phyloP scores from a whole-genome alignment of 1,284 basidiomycete genomes.

The Naganishia cerealis region DNA sequence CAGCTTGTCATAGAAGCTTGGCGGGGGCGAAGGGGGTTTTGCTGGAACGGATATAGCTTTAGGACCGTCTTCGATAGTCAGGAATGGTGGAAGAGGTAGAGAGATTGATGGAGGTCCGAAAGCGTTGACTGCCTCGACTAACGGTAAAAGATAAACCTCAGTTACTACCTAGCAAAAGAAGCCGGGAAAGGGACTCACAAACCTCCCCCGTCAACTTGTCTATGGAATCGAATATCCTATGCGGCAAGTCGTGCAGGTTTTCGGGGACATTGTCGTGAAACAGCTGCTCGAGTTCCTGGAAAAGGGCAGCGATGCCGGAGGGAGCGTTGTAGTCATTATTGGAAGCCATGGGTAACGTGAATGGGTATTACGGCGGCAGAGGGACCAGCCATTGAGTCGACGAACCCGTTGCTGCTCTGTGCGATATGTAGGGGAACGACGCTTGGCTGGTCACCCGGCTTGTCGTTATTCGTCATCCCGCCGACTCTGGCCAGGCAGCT shows the following conservation, averaged over 20 bases:
- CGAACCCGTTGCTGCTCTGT: neutral
- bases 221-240: constrained; percentile 49
- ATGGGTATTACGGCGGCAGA: too few species aligned
- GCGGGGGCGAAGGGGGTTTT: constrained; percentile 42
- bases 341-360: neutral
- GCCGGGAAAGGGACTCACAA: constrained; percentile 40
- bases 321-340: neutral
- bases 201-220: constrained; percentile 50
- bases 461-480: constrained; percentile 5
- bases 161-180: neutral
- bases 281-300: constrained; percentile 53
- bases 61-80: constrained; percentile 28
- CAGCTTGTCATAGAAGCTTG: constrained; percentile 25
- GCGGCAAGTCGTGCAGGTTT: constrained; percentile 50
- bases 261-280: constrained; percentile 49
- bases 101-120: constrained; percentile 46
- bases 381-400: too few species aligned
- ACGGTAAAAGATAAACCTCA: neutral
- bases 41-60: constrained; percentile 41
- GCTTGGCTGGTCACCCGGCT: constrained; percentile 3
- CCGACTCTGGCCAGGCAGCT: constrained; percentile 2
- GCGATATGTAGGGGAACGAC: neutral
- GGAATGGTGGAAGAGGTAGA: constrained; percentile 51
- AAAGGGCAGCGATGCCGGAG: constrained; percentile 35
- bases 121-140: constrained; percentile 51